These are phyloP conservation scores for Salix dunnii DNA, from an alignment of 345 rosid species.

Conservation along the genomic window DNA sequence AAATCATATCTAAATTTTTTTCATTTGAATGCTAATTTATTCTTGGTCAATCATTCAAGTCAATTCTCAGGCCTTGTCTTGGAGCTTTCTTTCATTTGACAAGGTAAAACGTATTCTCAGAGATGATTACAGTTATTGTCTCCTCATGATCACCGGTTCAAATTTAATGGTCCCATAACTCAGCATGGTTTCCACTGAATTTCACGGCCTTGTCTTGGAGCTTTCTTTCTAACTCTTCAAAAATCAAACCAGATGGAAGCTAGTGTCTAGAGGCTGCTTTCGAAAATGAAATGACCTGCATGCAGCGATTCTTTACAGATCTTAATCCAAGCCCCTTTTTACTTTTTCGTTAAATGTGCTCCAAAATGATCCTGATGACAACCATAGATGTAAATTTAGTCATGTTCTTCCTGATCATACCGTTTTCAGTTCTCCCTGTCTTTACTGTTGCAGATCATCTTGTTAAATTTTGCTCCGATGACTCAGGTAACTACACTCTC, in stretches of 20 bases:
- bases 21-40: neutral
- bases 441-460: slow-evolving; percentile 3
- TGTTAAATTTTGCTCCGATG: neutral
- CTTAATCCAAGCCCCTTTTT: neutral
- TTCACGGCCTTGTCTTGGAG: neutral
- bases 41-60: neutral
- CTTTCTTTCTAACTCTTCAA: neutral
- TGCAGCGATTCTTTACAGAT: neutral
- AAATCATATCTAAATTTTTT: neutral
- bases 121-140: too few species aligned
- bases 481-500: neutral
- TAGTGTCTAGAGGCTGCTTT: neutral
- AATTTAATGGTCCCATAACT: neutral
- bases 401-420: slow-evolving; percentile 2
- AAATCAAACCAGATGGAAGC: neutral
- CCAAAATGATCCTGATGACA: neutral
- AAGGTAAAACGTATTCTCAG: neutral
- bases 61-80: neutral
- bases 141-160: neutral
- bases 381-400: neutral
- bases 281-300: neutral
- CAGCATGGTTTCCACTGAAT: neutral
- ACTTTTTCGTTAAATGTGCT: neutral
- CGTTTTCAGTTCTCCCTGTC: neutral
- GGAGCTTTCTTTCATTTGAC: neutral